These are phyloP conservation scores for Triticum timopheevii DNA, from an alignment of 176 grass and related monocot species.

Conservation along the genomic window DNA sequence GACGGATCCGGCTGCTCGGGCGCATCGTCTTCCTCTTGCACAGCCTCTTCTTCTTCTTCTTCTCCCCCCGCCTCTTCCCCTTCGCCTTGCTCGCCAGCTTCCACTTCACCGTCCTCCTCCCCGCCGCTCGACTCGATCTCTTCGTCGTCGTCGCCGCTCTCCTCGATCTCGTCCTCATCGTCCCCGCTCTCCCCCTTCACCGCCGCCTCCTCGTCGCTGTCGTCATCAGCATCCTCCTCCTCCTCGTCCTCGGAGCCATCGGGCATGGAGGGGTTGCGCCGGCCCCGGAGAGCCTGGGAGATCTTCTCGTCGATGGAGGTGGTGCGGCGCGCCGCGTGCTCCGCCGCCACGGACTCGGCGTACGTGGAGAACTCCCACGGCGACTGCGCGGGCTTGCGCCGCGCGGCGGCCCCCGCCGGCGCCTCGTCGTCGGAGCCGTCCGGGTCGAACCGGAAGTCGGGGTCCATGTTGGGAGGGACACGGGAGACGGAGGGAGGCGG, in stretches of 20 bases:
- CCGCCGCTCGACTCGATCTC: neutral
- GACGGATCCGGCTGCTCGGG: constrained; percentile 15
- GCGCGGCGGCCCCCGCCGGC: neutral
- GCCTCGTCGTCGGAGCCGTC: constrained; percentile 60
- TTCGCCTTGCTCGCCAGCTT: neutral
- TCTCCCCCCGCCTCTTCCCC: constrained; percentile 18
- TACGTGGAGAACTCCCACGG: constrained; percentile 84
- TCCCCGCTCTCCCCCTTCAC: constrained; percentile 42
- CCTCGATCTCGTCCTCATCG: constrained; percentile 49
- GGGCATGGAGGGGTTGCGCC: constrained; percentile 35
- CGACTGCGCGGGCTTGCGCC: constrained; percentile 47
- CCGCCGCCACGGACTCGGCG: constrained; percentile 67
- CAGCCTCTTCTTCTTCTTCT: constrained; percentile 11
- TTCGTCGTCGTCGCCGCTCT: constrained; percentile 29
- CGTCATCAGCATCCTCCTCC: constrained; percentile 19
- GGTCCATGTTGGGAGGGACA: constrained; percentile 52
- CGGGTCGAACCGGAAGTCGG: constrained; percentile 64
- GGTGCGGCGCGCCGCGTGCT: constrained; percentile 52
- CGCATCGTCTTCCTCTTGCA: constrained; percentile 26
- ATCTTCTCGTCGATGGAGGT: constrained; percentile 88
- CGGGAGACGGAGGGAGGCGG: neutral
- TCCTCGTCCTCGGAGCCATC: constrained; percentile 26
- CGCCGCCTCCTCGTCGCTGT: constrained; percentile 9
- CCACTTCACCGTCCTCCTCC: neutral
- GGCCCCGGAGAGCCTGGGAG: constrained; percentile 38